Base-by-base conservation (phyloP, 768 basidiomycete species). In the Pleurotus djamor region DNA sequence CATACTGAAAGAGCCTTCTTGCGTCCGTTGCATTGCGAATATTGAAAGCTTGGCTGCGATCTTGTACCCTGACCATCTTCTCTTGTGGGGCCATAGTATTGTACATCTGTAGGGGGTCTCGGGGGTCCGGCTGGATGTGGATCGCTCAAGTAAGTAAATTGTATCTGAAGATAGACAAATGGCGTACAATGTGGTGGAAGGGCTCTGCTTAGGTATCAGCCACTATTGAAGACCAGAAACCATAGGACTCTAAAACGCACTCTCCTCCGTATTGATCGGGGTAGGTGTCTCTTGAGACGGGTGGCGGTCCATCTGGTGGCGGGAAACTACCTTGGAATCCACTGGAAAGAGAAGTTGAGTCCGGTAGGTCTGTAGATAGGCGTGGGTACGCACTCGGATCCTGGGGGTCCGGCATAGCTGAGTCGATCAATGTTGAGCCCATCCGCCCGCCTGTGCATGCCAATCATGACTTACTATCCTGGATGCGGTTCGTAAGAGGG, bases 1-100 rank as follows among this genome's bases (percentile, higher is more conserved):
- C 90, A 61, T 70, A 94, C 92, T 58, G 88, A 89, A 9, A 98
- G 79, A 0, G 94, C 96, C 72, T 94, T 98, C 72, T 88, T 88
- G 72, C 79, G 86, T 37, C 94, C 92, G 16, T 75, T 92, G 68
- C 95, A 97, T 65, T 93, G 92, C 2, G 93, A 95, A 67, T 93
- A 94, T 65, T 91, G 88, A 77, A 93, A 94, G 71, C 72, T 90
- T 2, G 83, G 80, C 63, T 89, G 85, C 41, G 78, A 75, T 56
- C 72, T 71, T 38, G 76, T 75, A 43, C 80, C 74, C 17, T 80
- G 73, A 2, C 72, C 59, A 17, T 72, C 77, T 59, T 84, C 76
- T 49, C 80, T 71, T 54, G 85, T 83, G 8, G 85, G 83, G 1
- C 87, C 86, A 63, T 87, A 91, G 60, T 78, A 68, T 65, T 92